Base-by-base conservation (phyloP, 805 yeast genomes). In the Candida boleticola region DNA sequence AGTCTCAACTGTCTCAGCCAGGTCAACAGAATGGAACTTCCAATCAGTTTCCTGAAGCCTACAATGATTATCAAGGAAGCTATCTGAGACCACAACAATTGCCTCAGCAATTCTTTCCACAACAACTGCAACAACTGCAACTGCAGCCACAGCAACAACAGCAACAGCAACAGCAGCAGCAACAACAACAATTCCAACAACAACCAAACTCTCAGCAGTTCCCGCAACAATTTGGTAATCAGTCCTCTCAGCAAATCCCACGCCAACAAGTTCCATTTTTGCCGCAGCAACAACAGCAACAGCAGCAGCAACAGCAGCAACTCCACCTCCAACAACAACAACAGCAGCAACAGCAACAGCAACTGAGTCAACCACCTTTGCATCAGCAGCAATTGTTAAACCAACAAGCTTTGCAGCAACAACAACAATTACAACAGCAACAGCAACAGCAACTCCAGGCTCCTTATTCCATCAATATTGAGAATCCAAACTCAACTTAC, bases 401-500 rank as follows among this genome's bases (percentile, higher is more conserved):
- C 13, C 26, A 22, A 14, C 47, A 33, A 42, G 51, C 42, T 46
- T 50, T 43, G 37, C 50, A 49, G 17, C 60, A 54, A 42, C 56
- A 45, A 29, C 54, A 55, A 39, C 59, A 51, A 29, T 46, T 40
- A 23, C 49, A 43, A 20, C 48, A 44, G 18, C 52, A 48, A 26
- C 58, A 44, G 41, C 59, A 51, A 30, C 49, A 50, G 33, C 57
- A 44, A 29, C 58, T 52, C 36, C 49, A 61, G 63, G 45, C 82
- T 71, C 48, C 57, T 55, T 37, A 29, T 34, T 32, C 61, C 55
- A 21, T 52, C 55, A 42, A 56, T 58, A 47, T 61, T 48, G 74
- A 70, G 5, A 66, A 61, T 40, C 71, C 74, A 16, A 62, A 56
- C 35, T 66, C 82, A 3, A 52, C 71, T 6, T 74, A 76, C 53